Conservation (phyloP, 1,284 basidiomycete genomes). For the Dichomitus squalens region DNA sequence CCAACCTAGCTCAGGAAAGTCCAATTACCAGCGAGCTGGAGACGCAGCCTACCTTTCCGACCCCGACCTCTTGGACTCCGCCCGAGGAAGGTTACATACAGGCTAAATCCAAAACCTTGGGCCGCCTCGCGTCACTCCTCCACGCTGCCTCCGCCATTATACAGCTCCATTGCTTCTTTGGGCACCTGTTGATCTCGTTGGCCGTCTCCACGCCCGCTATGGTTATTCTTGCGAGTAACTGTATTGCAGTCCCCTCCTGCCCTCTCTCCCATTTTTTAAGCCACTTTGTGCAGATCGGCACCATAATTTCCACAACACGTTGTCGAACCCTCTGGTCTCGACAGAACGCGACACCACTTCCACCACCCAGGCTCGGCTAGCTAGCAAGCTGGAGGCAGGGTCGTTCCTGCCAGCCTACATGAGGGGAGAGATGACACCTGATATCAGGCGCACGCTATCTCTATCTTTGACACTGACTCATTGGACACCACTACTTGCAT, state of each 20-base stretch:
- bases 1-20: background rate
- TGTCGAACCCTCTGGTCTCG: conserved; percentile 10
- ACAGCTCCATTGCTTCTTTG: conserved; percentile 1
- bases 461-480: conserved; percentile 17
- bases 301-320: conserved; percentile 2
- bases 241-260: conserved; percentile 3
- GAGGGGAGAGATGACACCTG: conserved; percentile 11
- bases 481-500: conserved; percentile 15
- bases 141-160: background rate
- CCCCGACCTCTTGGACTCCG: background rate
- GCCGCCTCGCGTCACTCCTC: conserved; percentile 4
- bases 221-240: conserved; percentile 21
- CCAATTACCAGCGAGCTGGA: background rate
- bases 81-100: background rate
- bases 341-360: conserved; percentile 13
- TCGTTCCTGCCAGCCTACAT: conserved; percentile 6
- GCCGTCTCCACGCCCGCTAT: conserved; percentile 7
- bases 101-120: conserved; percentile 5
- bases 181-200: conserved; percentile 7
- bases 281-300: conserved; percentile 7
- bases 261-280: conserved; percentile 2
- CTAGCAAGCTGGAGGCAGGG: conserved; percentile 6
- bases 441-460: conserved; percentile 11
- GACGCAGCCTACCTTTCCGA: background rate
- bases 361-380: background rate